These are phyloP conservation scores for Echinosophora koreensis DNA, from an alignment of 306 rosid genomes.

Conservation along the genomic window DNA sequence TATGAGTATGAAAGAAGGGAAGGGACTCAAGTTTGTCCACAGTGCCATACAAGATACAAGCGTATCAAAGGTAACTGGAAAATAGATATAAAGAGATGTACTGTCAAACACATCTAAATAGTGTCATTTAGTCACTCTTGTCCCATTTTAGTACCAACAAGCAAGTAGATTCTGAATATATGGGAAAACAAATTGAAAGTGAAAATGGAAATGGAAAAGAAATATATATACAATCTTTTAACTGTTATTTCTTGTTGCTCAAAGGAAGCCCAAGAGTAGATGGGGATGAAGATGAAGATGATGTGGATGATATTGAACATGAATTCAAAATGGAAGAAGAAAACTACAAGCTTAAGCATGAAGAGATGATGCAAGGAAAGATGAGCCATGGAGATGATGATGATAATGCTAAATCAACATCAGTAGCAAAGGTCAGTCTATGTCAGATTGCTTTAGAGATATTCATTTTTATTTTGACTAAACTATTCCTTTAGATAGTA, in stretches of 20 bases:
- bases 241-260: conserved; percentile 28
- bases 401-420: conserved; percentile 55
- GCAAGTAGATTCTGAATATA: background rate
- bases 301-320: conserved; percentile 89
- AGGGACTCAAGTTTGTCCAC: conserved; percentile 95
- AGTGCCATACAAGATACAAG: conserved; percentile 92
- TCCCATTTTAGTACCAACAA: background rate
- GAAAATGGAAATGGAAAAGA: background rate
- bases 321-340: conserved; percentile 81
- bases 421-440: conserved; percentile 37
- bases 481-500: conserved; percentile 16
- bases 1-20: conserved; percentile 97
- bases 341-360: conserved; percentile 59
- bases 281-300: conserved; percentile 98
- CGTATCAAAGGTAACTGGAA: conserved; percentile 81
- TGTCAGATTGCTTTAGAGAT: background rate
- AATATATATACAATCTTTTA: background rate
- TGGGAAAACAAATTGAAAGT: background rate
- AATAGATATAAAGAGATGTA: background rate
- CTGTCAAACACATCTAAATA: background rate
- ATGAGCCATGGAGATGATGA: conserved; percentile 71
- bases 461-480: conserved; percentile 9
- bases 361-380: conserved; percentile 72
- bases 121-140: background rate
- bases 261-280: conserved; percentile 94